Conservation (phyloP, 2,329 filamentous ascomycete genomes). For the Incumbomyces delicatus region DNA sequence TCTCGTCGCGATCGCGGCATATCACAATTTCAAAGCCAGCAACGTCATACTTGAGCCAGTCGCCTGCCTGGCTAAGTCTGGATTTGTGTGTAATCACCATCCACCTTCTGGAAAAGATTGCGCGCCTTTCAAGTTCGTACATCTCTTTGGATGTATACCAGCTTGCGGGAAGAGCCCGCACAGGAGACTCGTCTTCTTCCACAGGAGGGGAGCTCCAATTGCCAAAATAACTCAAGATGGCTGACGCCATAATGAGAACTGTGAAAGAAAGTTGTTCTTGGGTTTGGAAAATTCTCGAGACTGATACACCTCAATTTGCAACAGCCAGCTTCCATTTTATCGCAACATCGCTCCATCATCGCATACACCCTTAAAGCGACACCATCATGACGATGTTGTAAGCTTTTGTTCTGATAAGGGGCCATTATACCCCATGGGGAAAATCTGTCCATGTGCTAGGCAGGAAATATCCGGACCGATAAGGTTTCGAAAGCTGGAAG, state of each 20-base stretch:
- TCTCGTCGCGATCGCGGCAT: conserved; percentile 38
- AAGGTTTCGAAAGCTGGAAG: not conserved
- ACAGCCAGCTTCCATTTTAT: not conserved
- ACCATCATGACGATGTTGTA: not conserved
- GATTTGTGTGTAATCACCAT: conserved; percentile 30
- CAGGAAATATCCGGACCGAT: not conserved
- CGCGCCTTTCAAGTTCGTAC: conserved; percentile 42
- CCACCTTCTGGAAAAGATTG: conserved; percentile 44
- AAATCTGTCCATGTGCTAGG: not conserved
- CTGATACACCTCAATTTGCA: not conserved
- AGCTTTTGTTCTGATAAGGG: not conserved
- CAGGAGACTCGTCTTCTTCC: conserved; percentile 1
- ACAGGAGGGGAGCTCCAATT: not conserved
- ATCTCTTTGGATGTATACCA: conserved; percentile 42
- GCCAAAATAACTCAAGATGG: conserved; percentile 11
- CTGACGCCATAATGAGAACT: conserved; percentile 9
- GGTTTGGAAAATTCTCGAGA: not conserved
- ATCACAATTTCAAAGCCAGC: conserved; percentile 48
- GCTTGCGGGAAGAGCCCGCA: conserved; percentile 39
- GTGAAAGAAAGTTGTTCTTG: not conserved
- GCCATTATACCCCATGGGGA: not conserved
- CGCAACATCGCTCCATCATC: not conserved
- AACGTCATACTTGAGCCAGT: conserved; percentile 13
- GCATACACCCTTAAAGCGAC: not conserved
- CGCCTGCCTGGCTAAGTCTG: conserved; percentile 42